These are phyloP conservation scores for Isoetes engelmannii DNA, from an alignment of 83 land plant genomes.

Conservation along the genomic window DNA sequence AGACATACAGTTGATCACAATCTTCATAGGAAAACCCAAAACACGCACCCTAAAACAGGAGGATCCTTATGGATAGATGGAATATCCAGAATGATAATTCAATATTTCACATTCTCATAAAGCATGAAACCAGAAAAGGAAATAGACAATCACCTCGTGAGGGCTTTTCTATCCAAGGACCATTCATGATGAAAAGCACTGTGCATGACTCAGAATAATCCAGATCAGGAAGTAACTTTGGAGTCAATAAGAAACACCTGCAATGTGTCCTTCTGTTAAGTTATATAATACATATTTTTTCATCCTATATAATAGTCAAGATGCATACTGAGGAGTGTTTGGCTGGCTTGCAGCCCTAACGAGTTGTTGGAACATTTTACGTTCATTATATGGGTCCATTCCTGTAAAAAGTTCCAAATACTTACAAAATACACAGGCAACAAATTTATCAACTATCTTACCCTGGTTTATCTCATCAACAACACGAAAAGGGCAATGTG, in stretches of 20 bases:
- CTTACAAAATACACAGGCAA: background rate
- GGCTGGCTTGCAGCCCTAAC: conserved; percentile 95
- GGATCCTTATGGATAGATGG: no score
- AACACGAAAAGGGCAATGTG: conserved; percentile 96
- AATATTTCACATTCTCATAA: no score
- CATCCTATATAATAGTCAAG: background rate
- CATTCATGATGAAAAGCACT: conserved; percentile 88
- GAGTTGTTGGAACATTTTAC: conserved; percentile 98
- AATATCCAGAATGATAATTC: no score
- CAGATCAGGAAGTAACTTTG: conserved; percentile 85
- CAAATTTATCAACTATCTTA: conserved; percentile 15
- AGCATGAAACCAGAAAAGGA: no score
- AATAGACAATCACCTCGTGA: conserved; percentile 50
- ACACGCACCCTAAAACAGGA: no score
- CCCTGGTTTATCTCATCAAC: conserved; percentile 99
- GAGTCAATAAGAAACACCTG: conserved; percentile 93
- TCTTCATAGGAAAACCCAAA: no score
- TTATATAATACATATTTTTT: no score
- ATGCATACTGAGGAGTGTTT: conserved; percentile 93
- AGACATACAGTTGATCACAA: no score
- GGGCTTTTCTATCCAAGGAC: conserved; percentile 84
- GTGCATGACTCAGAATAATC: conserved; percentile 85
- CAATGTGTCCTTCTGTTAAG: background rate
- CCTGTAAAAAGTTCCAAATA: conserved; percentile 36
- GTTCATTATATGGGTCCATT: conserved; percentile 96